Evolutionary conservation across 2,329 filamentous ascomycete species (phyloP).

Genomic region (Cladophialophora carrionii): DNA sequence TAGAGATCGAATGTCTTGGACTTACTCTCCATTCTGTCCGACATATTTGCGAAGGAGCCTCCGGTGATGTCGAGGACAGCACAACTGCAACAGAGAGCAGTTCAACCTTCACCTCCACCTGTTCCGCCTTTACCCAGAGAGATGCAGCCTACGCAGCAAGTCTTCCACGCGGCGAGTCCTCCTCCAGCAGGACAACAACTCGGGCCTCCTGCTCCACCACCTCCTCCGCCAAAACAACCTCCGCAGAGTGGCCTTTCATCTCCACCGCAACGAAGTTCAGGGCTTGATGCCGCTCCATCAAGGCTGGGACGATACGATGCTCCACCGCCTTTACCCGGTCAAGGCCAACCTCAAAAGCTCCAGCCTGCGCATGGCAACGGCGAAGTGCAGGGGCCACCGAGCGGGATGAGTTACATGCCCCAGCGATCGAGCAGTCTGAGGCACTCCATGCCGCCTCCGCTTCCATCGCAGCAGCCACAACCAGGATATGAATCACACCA

Average conservation of each 20-base stretch:
- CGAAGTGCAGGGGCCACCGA: slow-evolving; percentile 37
- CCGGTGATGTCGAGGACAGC: slow-evolving; percentile 77
- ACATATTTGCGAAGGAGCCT: slow-evolving; percentile 92
- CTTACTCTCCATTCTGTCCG: slow-evolving; percentile 77
- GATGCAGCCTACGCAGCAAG: slow-evolving; percentile 57
- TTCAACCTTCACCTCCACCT: slow-evolving; percentile 49
- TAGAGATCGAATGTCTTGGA: slow-evolving; percentile 82
- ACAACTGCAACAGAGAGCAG: slow-evolving; percentile 47
- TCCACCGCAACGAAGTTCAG: slow-evolving; percentile 15
- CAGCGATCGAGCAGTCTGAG: slow-evolving; percentile 40
- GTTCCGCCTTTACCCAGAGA: slow-evolving; percentile 39
- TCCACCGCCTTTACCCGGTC: slow-evolving; percentile 36
- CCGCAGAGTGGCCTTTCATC: slow-evolving; percentile 14
- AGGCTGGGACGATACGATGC: slow-evolving; percentile 37
- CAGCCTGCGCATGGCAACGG: slow-evolving; percentile 34
- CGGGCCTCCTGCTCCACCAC: slow-evolving; percentile 19
- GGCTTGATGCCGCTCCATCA: background rate
- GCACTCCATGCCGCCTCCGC: slow-evolving; percentile 27
- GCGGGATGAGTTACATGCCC: slow-evolving; percentile 43
- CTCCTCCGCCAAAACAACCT: slow-evolving; percentile 30
- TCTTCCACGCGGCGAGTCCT: slow-evolving; percentile 57
- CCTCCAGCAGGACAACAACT: slow-evolving; percentile 41
- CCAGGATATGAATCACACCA: slow-evolving; percentile 29
- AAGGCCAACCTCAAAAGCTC: slow-evolving; percentile 18
- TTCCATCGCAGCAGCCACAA: slow-evolving; percentile 26